Percentiles rank a stretch among this genome's conserved stretches.
Evolutionary conservation across 192 early-diverging fungal species (phyloP).

Genomic region (Coemansia sp.): DNA sequence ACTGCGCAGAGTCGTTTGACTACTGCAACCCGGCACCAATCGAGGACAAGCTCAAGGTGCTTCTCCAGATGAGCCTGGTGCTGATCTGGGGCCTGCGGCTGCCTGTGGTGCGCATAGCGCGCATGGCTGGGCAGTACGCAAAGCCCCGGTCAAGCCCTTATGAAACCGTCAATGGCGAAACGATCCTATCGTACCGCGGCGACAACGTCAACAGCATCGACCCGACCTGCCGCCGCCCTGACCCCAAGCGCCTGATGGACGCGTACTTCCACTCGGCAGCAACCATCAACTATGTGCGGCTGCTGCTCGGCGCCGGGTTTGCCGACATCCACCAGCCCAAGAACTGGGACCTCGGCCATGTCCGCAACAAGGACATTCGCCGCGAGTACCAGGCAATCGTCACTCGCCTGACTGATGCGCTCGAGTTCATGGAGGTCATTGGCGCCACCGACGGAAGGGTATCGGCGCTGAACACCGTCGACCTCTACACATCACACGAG

Average conservation of each 20-base stretch:
- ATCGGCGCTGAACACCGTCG: constrained; percentile 71
- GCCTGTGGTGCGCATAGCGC: constrained; percentile 91
- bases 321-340: constrained; percentile 91
- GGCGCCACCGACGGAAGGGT: constrained; percentile 68
- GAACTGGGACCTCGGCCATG: constrained; percentile 87
- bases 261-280: constrained; percentile 98
- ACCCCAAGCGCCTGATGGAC: constrained; percentile 88
- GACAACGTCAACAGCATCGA: constrained; percentile 98
- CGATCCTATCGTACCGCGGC: constrained; percentile 88
- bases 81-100: constrained; percentile 91
- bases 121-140: constrained; percentile 99
- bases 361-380: constrained; percentile 72
- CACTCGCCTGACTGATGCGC: constrained; percentile 77
- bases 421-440: constrained; percentile 94
- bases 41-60: constrained; percentile 92
- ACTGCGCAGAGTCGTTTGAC: constrained; percentile 98
- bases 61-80: constrained; percentile 97
- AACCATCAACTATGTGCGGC: constrained; percentile 91
- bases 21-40: constrained; percentile 93
- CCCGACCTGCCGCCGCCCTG: constrained; percentile 77
- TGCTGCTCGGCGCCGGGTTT: constrained; percentile 79
- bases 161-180: constrained; percentile 80
- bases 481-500: constrained; percentile 95
- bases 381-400: constrained; percentile 91
- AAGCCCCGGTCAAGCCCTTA: constrained; percentile 93